A percentile compares a stretch with the other conserved stretches of the same genome.
Conservation (phyloP, 1,139 yeast species). For the Debaryomyces robertsiae region DNA sequence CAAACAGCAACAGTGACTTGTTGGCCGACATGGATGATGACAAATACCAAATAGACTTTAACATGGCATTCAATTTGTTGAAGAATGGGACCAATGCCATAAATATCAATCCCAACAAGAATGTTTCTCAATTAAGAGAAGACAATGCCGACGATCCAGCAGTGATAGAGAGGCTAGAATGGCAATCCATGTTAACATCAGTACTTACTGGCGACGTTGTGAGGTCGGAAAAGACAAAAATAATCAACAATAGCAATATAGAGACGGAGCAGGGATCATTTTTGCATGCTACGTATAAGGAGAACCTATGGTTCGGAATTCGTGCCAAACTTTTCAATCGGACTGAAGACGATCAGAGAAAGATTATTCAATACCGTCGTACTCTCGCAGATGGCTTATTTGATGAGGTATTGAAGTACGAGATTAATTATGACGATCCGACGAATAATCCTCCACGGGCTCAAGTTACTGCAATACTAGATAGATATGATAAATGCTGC, state of each 20-base stretch:
- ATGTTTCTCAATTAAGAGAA: conserved; percentile 43
- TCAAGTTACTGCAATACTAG: conserved; percentile 60
- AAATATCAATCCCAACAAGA: conserved; percentile 35
- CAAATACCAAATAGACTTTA: conserved; percentile 44
- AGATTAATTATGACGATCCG: conserved; percentile 46
- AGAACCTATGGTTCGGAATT: conserved; percentile 79
- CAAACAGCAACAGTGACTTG: conserved; percentile 33
- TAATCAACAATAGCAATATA: conserved; percentile 51
- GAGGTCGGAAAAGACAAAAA: conserved; percentile 83
- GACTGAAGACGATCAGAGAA: conserved; percentile 76
- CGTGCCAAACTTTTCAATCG: conserved; percentile 83
- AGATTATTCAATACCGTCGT: conserved; percentile 70
- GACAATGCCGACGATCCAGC: conserved; percentile 60
- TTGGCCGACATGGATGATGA: conserved; percentile 48
- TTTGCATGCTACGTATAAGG: conserved; percentile 62
- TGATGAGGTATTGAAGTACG: conserved; percentile 69
- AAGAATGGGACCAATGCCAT: conserved; percentile 35
- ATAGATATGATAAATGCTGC: conserved; percentile 68
- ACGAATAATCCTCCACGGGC: conserved; percentile 33
- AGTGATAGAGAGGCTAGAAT: conserved; percentile 81
- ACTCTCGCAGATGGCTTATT: conserved; percentile 73
- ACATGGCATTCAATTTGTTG: conserved; percentile 40
- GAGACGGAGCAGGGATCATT: conserved; percentile 51
- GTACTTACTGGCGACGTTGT: conserved; percentile 96
- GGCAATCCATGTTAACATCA: conserved; percentile 92